These are phyloP conservation scores for Naumovozyma baii DNA, from an alignment of 805 yeast species.

Conservation along the genomic window DNA sequence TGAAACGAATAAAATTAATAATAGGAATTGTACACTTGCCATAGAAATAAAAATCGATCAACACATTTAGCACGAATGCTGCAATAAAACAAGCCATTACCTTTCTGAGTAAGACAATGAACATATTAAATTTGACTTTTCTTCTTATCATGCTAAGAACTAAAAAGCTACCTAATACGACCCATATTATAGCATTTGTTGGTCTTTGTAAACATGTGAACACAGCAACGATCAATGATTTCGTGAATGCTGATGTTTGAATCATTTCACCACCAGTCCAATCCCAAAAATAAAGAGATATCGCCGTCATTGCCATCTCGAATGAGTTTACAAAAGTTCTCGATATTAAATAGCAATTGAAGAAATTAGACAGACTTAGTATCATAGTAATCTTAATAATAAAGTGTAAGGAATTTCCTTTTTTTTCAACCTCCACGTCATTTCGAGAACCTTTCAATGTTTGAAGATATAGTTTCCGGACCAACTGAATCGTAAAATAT, in stretches of 20 bases:
- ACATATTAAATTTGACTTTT: constrained; percentile 5
- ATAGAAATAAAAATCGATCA: constrained; percentile 55
- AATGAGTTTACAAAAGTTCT: constrained; percentile 80
- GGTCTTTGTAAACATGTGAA: constrained; percentile 71
- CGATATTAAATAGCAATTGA: constrained; percentile 73
- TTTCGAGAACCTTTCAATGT: constrained; percentile 8
- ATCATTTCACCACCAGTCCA: constrained; percentile 34
- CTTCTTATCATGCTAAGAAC: constrained; percentile 9
- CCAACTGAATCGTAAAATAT: constrained; percentile 43
- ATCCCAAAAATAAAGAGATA: constrained; percentile 66
- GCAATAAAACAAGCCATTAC: constrained; percentile 13
- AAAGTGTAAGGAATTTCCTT: constrained; percentile 1
- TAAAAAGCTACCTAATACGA: constrained; percentile 40
- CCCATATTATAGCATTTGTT: constrained; percentile 74
- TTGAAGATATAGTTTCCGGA: constrained; percentile 21
- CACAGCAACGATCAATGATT: constrained; percentile 45
- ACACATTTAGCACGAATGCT: constrained; percentile 32
- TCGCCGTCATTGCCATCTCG: constrained; percentile 61
- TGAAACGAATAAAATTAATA: constrained; percentile 64
- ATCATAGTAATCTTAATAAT: constrained; percentile 15
- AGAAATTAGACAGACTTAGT: constrained; percentile 31
- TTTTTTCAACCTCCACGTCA: constrained; percentile 8
- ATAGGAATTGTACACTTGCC: constrained; percentile 49
- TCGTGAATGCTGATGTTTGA: constrained; percentile 16
- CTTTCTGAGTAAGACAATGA: constrained; percentile 13